Evolutionary conservation across 345 rosid species (phyloP).

Genomic region (Salix udensis): DNA sequence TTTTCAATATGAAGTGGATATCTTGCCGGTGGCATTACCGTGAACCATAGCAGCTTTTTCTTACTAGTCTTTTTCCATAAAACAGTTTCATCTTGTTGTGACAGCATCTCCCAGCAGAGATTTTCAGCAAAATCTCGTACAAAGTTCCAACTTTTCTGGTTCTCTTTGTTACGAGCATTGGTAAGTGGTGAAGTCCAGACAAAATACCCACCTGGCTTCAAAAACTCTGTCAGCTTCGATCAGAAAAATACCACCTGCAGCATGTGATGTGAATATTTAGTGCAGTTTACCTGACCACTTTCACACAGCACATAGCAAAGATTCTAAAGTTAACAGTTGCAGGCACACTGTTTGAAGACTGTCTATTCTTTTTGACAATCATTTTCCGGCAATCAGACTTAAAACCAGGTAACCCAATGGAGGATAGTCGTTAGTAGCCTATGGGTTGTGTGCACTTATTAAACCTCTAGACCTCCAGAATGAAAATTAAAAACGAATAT

Average conservation of each 20-base stretch:
- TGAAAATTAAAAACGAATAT: neutral
- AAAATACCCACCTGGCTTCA: constrained; percentile 96
- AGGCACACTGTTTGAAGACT: neutral
- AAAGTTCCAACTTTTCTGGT: constrained; percentile 65
- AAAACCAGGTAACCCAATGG: neutral
- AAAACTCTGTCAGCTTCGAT: constrained; percentile 84
- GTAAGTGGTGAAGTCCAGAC: constrained; percentile 97
- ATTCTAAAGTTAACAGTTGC: neutral
- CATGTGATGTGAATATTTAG: neutral
- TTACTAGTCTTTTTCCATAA: constrained; percentile 88
- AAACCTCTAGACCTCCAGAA: neutral
- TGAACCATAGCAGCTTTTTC: constrained; percentile 64
- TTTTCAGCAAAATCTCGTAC: constrained; percentile 64
- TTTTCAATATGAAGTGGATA: neutral
- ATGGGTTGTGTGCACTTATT: neutral
- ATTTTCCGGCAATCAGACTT: neutral
- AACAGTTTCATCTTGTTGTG: constrained; percentile 94
- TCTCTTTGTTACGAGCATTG: constrained; percentile 67
- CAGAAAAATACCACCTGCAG: constrained; percentile 73
- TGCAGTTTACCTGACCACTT: neutral
- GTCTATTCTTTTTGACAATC: neutral
- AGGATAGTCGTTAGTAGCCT: neutral
- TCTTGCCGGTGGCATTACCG: constrained; percentile 46
- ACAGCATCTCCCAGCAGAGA: constrained; percentile 84
- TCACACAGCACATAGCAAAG: neutral